Base-by-base conservation (phyloP, 2,329 filamentous ascomycete genomes). In the Penicillium glabrum region DNA sequence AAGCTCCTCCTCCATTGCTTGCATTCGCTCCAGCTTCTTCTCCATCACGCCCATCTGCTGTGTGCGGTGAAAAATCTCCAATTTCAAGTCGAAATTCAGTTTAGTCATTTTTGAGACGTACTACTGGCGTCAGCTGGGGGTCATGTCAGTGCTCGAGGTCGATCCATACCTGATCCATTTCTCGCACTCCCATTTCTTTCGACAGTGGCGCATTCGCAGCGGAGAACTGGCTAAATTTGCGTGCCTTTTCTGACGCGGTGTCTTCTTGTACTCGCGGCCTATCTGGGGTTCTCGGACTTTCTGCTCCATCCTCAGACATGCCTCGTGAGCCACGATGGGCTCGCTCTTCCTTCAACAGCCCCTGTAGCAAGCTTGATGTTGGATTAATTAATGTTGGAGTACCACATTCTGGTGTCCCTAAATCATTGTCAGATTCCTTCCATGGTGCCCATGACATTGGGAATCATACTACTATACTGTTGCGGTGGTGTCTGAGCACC, bases 21-120 rank as follows among this genome's bases (percentile, higher is more conserved):
- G 56, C 72, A 77, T 74, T 13, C 68, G 70, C 33, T 71, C 70
- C 46, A 77, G 31, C 47, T 73, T 76, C 58, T 72, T 72, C 61
- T 76, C 72, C 47, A 76, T 39, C 0, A 58, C 53, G 10, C 62
- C 54, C 53, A 76, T 66, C 43, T 77, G 75, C 54, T 77, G 72
- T 2, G 68, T 63, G 26, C 75, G 72, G 52, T 77, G 73, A 46
- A 74, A 75, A 1, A 77, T 70, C 37, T 77, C 74, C 14, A 78
- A 67, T 61, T 78, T 77, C 56, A 78, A 55, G 58, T 77, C 75
- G 53, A 78, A 78, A 29, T 77, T 77, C 23, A 75, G 66, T 56
- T 77, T 77, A 50, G 73, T 77, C 50, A 77, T 70, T 59, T 76
- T 77, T 1, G 74, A 77, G 44, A 78, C 70, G 57, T 78, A 77